Percentiles rank a stretch among this genome's conserved stretches.
These are phyloP conservation scores for Scenedesmus sp. DNA, from an alignment of 163 green algal species.

Conservation along the genomic window DNA sequence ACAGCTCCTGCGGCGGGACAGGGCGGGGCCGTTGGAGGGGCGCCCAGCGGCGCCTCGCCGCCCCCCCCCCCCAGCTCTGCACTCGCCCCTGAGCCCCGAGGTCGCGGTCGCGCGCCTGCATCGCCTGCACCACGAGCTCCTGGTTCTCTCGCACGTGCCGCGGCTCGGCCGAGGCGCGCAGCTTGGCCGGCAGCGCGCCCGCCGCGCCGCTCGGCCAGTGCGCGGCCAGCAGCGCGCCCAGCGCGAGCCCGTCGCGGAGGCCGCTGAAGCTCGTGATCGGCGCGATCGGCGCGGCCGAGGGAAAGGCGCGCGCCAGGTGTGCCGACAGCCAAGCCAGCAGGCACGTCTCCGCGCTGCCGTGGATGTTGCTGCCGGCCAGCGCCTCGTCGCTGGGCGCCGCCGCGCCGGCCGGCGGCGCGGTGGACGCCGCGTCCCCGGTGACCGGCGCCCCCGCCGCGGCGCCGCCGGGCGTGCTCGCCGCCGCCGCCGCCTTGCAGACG, in stretches of 20 bases:
- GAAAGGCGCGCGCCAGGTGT: conserved; percentile 58
- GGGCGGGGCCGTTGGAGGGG: not conserved
- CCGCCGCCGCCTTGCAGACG: not conserved
- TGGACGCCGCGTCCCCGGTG: too few relatives aligned
- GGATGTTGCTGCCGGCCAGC: conserved; percentile 72
- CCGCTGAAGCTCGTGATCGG: conserved; percentile 71
- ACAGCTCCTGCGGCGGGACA: conserved; percentile 54
- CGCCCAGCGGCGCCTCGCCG: too few relatives aligned
- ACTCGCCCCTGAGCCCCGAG: too few relatives aligned
- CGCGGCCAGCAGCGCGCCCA: conserved; percentile 70
- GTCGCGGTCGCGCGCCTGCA: conserved; percentile 58
- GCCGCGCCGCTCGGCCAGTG: conserved; percentile 67
- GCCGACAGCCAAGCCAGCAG: conserved; percentile 75
- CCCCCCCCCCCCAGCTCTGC: too few relatives aligned
- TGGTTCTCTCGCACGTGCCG: conserved; percentile 56
- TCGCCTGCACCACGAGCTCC: conserved; percentile 58
- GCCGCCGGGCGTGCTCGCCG: not conserved
- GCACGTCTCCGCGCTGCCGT: conserved; percentile 70
- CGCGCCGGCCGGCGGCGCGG: too few relatives aligned
- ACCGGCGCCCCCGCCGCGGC: too few relatives aligned
- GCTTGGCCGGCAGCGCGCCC: conserved; percentile 12
- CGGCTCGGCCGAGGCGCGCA: conserved; percentile 9
- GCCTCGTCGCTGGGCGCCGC: conserved; percentile 51
- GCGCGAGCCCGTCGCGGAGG: conserved; percentile 61
- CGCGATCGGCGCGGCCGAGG: conserved; percentile 16